Evolutionary conservation across 164 flowering plant genomes (phyloP), one percentile per base, ranked within the genome.

Genomic region (Taxillus chinensis): DNA sequence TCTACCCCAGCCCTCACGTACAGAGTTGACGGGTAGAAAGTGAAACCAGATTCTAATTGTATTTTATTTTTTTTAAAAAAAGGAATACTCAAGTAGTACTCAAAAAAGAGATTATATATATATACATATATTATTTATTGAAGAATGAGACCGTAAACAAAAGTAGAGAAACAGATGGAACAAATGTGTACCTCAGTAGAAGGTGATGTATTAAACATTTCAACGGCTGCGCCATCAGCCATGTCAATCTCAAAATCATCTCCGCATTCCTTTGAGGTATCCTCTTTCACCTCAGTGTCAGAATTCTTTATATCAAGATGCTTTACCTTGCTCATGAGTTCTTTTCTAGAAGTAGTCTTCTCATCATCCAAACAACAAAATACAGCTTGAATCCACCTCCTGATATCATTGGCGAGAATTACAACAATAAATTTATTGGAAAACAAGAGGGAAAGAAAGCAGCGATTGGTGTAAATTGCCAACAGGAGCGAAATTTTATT

Each of bases 331-430:
- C 37, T 49, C 50, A 57, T 74, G 72, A 74, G 53, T 60, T 69
- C 67, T 14, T 59, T 45, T 46, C 45, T 2, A 15, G 62, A 42
- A 27, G 48, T 45, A 51, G 72, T 13, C 17, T 60, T 58, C 10
- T 7, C 43, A 58, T 39, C 56, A 61, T 71, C 74, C 57, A 71
- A 55, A 46, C 56, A 48, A 51, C 75, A 67, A 61, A 92, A 87
- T 59, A 80, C 91, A 71, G 89, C 92, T 81, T 92, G 98, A 64
- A 92, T 74, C 98, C 98, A 92, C 7, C 96, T 86, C 80, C 98
- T 92, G 73, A 66, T 73, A 77, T 71, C 53, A 69, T 41, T 67
- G 55, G 46, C 46, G 67, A 60, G 8, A 59, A 48, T 63, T 40
- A 61, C 48, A 60, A 62, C 14, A 61, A 37, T 5, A 59, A 27